phyloP scores from a whole-genome alignment of 176 grass and related monocot species.

The Panicum miliaceum region DNA sequence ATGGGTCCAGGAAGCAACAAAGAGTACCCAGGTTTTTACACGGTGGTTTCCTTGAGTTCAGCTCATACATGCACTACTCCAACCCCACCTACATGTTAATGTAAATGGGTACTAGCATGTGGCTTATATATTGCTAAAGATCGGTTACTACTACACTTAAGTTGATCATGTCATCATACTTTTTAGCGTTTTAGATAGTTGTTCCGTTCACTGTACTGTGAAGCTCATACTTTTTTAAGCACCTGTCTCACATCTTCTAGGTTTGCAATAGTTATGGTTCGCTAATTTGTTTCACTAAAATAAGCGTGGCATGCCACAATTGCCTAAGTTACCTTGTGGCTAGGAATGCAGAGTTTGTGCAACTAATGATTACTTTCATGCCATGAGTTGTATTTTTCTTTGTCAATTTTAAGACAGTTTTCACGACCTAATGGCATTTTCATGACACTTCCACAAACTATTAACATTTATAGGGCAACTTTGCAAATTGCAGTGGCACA shows the following conservation, averaged over 20 bases:
- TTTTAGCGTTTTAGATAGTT: too few relatives aligned
- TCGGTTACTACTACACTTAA: too few relatives aligned
- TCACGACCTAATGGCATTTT: neutral
- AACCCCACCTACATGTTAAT: neutral
- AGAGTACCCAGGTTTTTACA: constrained; percentile 23
- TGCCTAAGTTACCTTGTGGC: neutral
- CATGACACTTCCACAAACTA: neutral
- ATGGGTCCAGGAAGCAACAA: constrained; percentile 33
- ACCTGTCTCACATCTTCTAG: too few relatives aligned
- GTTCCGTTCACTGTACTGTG: too few relatives aligned
- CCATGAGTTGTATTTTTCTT: neutral
- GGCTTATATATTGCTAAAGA: too few relatives aligned
- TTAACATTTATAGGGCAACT: neutral
- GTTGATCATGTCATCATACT: too few relatives aligned
- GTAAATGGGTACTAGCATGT: neutral
- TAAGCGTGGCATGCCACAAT: too few relatives aligned
- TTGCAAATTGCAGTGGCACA: neutral
- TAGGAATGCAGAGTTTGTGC: neutral
- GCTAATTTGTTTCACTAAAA: too few relatives aligned
- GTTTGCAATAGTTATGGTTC: too few relatives aligned
- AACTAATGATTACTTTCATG: neutral
- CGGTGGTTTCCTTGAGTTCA: neutral
- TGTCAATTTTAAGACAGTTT: neutral
- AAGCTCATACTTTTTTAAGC: too few relatives aligned
- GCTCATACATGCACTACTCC: neutral